These are phyloP conservation scores for Reticulascus tulasneorum DNA, from an alignment of 2,329 filamentous ascomycete species.

Conservation along the genomic window DNA sequence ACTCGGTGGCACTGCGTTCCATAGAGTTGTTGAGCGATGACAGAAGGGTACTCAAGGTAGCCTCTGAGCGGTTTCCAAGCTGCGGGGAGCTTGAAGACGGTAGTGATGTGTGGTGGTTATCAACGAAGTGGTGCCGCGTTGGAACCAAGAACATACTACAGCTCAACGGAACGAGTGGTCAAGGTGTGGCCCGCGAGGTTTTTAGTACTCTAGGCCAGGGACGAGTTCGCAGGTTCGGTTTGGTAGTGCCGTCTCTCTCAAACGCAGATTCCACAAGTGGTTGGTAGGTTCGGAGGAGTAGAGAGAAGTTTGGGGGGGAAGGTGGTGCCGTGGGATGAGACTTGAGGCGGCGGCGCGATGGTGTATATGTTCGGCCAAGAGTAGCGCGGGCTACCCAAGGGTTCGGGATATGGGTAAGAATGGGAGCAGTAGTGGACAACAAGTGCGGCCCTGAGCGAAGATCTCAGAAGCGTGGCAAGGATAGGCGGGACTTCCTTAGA, in stretches of 20 bases:
- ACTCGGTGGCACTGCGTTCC: conserved; percentile 66
- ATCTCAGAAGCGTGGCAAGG: conserved; percentile 17
- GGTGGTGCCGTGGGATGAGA: conserved; percentile 10
- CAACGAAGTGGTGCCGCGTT: conserved; percentile 27
- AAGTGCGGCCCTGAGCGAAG: conserved; percentile 17
- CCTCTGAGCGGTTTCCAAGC: conserved; percentile 24
- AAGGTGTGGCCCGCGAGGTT: conserved; percentile 20
- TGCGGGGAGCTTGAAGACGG: conserved; percentile 19
- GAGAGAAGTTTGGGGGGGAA: conserved; percentile 13
- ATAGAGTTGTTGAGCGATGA: conserved; percentile 36
- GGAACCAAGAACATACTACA: conserved; percentile 29
- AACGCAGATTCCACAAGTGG: not conserved
- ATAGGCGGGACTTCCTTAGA: conserved; percentile 16
- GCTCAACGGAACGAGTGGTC: conserved; percentile 19
- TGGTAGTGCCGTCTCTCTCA: conserved; percentile 5
- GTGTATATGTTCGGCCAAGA: conserved; percentile 18
- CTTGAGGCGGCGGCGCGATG: conserved; percentile 17
- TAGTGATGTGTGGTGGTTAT: conserved; percentile 24
- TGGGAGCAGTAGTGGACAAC: conserved; percentile 17
- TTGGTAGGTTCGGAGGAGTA: conserved; percentile 10
- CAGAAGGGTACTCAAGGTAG: conserved; percentile 24
- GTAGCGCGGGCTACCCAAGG: conserved; percentile 16
- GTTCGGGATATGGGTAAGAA: conserved; percentile 18
- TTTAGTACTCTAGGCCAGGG: conserved; percentile 27
- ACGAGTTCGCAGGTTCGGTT: conserved; percentile 10